Base-by-base conservation (phyloP, 805 yeast genomes). In the Wickerhamomyces canadensis region DNA sequence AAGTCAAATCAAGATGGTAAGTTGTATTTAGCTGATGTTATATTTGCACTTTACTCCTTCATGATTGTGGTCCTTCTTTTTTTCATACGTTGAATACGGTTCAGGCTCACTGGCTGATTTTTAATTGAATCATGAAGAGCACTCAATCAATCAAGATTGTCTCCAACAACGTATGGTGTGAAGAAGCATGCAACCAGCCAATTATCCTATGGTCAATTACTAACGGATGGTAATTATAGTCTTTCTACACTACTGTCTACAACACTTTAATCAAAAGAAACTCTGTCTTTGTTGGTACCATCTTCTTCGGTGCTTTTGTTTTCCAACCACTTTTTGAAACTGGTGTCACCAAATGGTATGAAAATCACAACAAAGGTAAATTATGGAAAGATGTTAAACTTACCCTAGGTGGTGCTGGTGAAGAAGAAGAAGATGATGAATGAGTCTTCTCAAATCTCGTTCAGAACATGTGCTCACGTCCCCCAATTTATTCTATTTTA, bases 261-360 rank as follows among this genome's bases (percentile, higher is more conserved):
- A 80, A 78, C 74, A 63, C 71, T 26, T 53, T 83, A 39, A 80
- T 85, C 76, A 86, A 86, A 76, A 85, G 96, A 76, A 89, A 91
- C 78, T 76, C 97, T 33, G 71, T 83, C 45, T 86, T 74, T 65
- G 95, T 89, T 45, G 85, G 86, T 48, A 70, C 93, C 45, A 71
- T 89, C 44, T 82, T 89, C 52, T 82, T 78, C 35, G 78, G 84
- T 54, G 88, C 97, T 33, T 89, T 89, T 58, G 78, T 79, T 45
- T 87, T 88, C 76, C 91, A 86, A 69, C 80, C 79, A 35, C 70
- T 72, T 56, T 83, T 83, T 50, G 93, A 84, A 59, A 60, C 64
- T 44, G 80, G 72, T 45, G 69, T 83, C 45, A 84, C 82, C 54
- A 57, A 55, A 34, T 84, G 82, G 82, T 84, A 79, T 69, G 84